Evolutionary conservation across 2,329 filamentous ascomycete genomes (phyloP).

Genomic region (Tympanopsis confertula): DNA sequence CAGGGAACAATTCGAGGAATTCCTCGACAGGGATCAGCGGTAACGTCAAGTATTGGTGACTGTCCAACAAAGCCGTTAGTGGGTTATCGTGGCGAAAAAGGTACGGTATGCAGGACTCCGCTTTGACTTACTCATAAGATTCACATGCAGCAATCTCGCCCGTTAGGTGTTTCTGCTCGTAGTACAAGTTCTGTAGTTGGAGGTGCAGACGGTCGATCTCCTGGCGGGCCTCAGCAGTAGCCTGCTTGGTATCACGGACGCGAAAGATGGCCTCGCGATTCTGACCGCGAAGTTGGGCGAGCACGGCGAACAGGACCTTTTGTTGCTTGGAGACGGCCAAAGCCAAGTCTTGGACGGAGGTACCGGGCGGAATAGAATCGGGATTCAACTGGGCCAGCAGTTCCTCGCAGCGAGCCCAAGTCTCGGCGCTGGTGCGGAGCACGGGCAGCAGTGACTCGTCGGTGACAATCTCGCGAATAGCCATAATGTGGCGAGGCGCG

Average conservation of each 20-base stretch:
- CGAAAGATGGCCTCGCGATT: conserved; percentile 50
- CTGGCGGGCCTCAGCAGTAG: conserved; percentile 48
- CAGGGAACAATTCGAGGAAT: conserved; percentile 44
- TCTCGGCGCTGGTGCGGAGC: neutral
- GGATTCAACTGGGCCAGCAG: neutral
- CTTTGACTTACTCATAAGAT: conserved; percentile 11
- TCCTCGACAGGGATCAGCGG: conserved; percentile 46
- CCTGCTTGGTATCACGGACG: conserved; percentile 49
- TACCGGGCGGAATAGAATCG: neutral
- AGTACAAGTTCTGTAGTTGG: conserved; percentile 57
- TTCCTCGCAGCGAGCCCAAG: neutral
- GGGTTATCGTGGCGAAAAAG: too few species aligned
- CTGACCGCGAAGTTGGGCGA: conserved; percentile 42
- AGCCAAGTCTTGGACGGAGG: neutral
- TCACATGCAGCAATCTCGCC: conserved; percentile 52
- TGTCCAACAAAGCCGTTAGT: conserved; percentile 9
- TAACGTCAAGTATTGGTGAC: conserved; percentile 48
- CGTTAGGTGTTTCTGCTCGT: conserved; percentile 53
- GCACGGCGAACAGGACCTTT: conserved; percentile 42
- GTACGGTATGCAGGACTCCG: neutral
- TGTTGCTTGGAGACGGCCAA: conserved; percentile 29
- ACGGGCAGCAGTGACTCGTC: neutral
- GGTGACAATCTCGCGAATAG: neutral
- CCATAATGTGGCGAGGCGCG: too few species aligned
- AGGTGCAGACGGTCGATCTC: conserved; percentile 56